Evolutionary conservation across 2,329 filamentous ascomycete genomes (phyloP).

Genomic region (Cladophialophora chaetospira): DNA sequence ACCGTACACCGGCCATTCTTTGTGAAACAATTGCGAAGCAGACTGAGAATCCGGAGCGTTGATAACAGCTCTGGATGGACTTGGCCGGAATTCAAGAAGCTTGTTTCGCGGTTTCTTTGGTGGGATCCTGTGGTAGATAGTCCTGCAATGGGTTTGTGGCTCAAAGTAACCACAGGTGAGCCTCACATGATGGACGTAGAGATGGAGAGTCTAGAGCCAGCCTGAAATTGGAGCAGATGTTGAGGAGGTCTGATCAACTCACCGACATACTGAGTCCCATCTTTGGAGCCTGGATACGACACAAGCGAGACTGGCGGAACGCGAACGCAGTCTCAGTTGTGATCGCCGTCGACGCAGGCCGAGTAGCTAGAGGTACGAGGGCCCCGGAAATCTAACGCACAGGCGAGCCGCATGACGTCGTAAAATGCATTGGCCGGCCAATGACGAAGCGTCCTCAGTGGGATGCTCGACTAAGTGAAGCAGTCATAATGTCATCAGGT

Average conservation of each 20-base stretch:
- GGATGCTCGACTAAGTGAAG: not conserved
- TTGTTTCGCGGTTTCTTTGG: not conserved
- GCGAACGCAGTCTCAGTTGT: too few relatives aligned
- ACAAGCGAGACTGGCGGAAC: too few relatives aligned
- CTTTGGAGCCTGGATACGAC: too few relatives aligned
- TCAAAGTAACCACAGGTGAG: not conserved
- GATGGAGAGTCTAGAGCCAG: not conserved
- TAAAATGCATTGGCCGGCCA: not conserved
- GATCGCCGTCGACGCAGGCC: too few relatives aligned
- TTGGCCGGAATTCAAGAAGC: not conserved
- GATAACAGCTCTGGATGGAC: not conserved
- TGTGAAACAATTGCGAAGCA: not conserved
- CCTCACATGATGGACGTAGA: not conserved
- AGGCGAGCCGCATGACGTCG: not conserved
- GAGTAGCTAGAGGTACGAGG: not conserved
- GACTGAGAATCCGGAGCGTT: not conserved
- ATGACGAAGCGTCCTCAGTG: not conserved
- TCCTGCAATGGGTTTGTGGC: not conserved
- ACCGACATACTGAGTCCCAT: too few relatives aligned
- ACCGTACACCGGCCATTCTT: not conserved
- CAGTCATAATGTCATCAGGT: conserved; percentile 2
- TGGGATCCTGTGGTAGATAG: not conserved
- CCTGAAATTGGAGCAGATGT: too few relatives aligned
- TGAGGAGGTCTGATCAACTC: too few relatives aligned
- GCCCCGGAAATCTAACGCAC: not conserved